These are phyloP conservation scores for Globisporangium cystogenes DNA, from an alignment of 352 stramenopile species.

Conservation along the genomic window DNA sequence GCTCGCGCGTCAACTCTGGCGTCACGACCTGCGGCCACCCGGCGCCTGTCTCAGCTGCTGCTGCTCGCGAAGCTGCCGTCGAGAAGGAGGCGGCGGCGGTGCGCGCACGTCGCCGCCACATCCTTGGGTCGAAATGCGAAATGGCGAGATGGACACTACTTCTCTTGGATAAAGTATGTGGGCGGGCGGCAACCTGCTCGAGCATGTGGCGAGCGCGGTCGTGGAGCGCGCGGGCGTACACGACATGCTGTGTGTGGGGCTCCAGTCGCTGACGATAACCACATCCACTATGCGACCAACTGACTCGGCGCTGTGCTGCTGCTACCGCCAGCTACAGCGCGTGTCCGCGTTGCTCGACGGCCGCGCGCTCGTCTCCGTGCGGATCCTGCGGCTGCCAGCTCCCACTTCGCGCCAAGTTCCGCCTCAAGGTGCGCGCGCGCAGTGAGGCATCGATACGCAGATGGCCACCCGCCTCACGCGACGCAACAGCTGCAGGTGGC, in stretches of 20 bases:
- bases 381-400: constrained; percentile 18
- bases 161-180: too few species aligned
- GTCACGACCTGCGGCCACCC: constrained; percentile 30
- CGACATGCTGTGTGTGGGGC: constrained; percentile 45
- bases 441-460: too few species aligned
- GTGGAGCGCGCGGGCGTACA: constrained; percentile 40
- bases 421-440: constrained; percentile 36
- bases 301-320: too few species aligned
- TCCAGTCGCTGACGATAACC: too few species aligned
- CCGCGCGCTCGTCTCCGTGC: constrained; percentile 32
- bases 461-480: too few species aligned
- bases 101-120: too few species aligned
- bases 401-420: constrained; percentile 30
- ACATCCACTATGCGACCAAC: too few species aligned
- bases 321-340: constrained; percentile 30
- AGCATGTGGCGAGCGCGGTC: constrained; percentile 39
- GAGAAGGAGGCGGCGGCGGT: background rate
- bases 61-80: too few species aligned
- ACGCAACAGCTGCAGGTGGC: constrained; percentile 18
- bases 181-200: background rate
- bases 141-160: too few species aligned
- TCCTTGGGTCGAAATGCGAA: too few species aligned
- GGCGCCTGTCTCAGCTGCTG: background rate
- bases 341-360: constrained; percentile 41
- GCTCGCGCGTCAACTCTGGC: constrained; percentile 12